Evolutionary conservation across 140 eudicot genomes (phyloP).

Genomic region (Bidens hawaiensis): DNA sequence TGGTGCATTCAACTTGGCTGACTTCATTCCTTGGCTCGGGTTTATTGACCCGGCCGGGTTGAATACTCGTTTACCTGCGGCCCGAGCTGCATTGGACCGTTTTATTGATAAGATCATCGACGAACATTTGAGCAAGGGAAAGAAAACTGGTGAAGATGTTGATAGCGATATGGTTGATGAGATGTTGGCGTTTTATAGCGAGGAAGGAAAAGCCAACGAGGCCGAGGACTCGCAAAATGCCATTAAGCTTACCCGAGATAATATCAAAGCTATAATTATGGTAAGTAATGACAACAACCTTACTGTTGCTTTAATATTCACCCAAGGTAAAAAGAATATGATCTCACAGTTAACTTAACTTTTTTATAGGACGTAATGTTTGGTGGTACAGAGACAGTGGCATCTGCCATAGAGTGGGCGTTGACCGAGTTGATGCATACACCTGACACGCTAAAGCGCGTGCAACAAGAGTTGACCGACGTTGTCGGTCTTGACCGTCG

Average conservation of each 20-base stretch:
- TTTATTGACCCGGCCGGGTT: slow-evolving; percentile 67
- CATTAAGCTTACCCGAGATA: slow-evolving; percentile 29
- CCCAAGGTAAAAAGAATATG: no score
- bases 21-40: slow-evolving; percentile 62
- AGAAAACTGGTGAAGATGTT: slow-evolving; percentile 19
- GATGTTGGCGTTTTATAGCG: no score
- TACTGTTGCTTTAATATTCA: no score
- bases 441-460: no score
- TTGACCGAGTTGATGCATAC: slow-evolving; percentile 37
- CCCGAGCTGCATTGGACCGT: no score
- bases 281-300: no score
- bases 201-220: slow-evolving; percentile 33
- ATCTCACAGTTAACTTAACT: not conserved
- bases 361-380: no score
- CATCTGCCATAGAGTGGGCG: slow-evolving; percentile 37
- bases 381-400: slow-evolving; percentile 33
- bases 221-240: slow-evolving; percentile 52
- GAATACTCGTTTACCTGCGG: no score
- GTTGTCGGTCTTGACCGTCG: no score
- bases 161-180: slow-evolving; percentile 69
- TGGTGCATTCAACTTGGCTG: no score
- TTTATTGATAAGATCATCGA: no score
- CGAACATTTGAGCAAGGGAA: slow-evolving; percentile 32
- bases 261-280: slow-evolving; percentile 32
- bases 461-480: no score